Evolutionary conservation across 2,329 filamentous ascomycete genomes (phyloP), one percentile per base, ranked within the genome.

Genomic region (Pyrenochaeta sp.): DNA sequence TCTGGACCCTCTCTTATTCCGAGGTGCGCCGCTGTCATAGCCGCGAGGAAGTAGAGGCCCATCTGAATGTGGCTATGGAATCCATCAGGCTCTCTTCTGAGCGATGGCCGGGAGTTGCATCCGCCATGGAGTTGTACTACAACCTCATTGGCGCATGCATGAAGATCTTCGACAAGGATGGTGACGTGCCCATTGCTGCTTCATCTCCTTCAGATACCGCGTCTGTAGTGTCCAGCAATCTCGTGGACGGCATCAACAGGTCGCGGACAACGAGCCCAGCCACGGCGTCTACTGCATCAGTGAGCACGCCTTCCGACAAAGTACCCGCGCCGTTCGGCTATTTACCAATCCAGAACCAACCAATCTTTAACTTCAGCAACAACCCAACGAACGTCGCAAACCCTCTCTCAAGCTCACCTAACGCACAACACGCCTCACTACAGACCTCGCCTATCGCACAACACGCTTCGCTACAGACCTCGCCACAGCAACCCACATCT

Each of bases 1-100:
- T 99, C 0, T 99, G 95, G 95, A 88, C 91, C 1, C 85, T 96
- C 7, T 96, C 93, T 1, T 97, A 96, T 72, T 85, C 90, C 3
- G 90, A 94, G 64, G 89, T 98, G 25, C 89, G 95, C 45, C 85
- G 86, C 52, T 82, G 86, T 19, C 90, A 97, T 73, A 76, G 85
- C 3, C 87, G 89, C 22, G 88, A 92, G 44, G 90, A 95, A 62
- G 90, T 96, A 0, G 88, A 94, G 70, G 82, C 86, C 27, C 85
- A 95, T 65, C 84, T 97, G 43, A 84, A 89, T 47, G 85, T 88
- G 22, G 91, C 91, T 0, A 81, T 97, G 57, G 90, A 93, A 51
- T 90, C 91, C 4, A 90, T 98, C 59, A 85, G 89, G 56, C 86
- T 90, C 55, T 93, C 92, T 56, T 90, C 91, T 0, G 91, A 94